phyloP scores from a whole-genome alignment of 192 early-diverging fungal genomes.

The Coemansia sp. region DNA sequence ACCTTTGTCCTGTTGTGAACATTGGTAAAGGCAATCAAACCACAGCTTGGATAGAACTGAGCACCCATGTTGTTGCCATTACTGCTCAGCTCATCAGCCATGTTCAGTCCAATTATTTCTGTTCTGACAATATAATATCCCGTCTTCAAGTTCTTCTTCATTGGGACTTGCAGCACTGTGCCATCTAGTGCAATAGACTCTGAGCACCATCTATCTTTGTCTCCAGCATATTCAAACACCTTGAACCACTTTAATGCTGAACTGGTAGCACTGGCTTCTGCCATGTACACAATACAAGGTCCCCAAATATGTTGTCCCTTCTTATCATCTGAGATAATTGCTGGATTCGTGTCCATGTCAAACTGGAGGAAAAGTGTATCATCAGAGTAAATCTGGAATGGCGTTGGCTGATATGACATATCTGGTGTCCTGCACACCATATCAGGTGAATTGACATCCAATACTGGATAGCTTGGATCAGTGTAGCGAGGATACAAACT shows the following conservation, averaged over 20 bases:
- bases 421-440: not conserved
- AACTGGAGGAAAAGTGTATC: not conserved
- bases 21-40: not conserved
- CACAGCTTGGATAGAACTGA: slow-evolving; percentile 5
- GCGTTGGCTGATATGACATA: not conserved
- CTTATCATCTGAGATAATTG: not conserved
- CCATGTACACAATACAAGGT: slow-evolving; percentile 7
- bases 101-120: slow-evolving; percentile 3
- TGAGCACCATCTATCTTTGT: slow-evolving; percentile 3
- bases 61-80: not conserved
- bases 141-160: not conserved
- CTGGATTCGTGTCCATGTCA: not conserved
- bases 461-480: not conserved
- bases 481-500: not conserved
- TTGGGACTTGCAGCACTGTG: not conserved
- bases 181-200: not conserved
- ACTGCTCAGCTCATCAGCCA: not conserved
- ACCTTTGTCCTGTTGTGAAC: not conserved
- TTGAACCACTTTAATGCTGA: slow-evolving; percentile 1
- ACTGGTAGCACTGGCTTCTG: not conserved
- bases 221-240: not conserved
- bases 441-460: not conserved
- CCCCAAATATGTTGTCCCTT: slow-evolving; percentile 13
- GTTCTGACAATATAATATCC: slow-evolving; percentile 4
- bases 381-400: slow-evolving; percentile 1